Base-by-base conservation (phyloP, 1,139 yeast genomes). In the Meyerozyma athensensis region DNA sequence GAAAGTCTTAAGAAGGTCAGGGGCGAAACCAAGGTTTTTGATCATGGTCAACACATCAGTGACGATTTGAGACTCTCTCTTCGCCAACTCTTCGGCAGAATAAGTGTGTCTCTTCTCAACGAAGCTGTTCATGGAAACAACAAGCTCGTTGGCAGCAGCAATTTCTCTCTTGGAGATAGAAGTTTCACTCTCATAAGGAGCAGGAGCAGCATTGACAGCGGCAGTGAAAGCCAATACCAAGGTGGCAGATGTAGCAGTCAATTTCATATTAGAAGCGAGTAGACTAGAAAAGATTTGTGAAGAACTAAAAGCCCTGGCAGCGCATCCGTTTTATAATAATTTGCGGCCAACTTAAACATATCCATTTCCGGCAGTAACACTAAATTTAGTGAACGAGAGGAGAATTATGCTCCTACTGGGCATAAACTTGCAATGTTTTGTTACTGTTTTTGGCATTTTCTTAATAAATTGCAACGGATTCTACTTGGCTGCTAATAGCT, bases 61-160 rank as follows among this genome's bases (percentile, higher is more conserved):
- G 36, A 69, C 72, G 47, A 67, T 68, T 37, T 61, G 61, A 40
- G 52, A 52, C 45, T 68, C 74, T 64, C 75, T 66, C 39, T 59
- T 57, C 9, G 53, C 52, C 18, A 66, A 45, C 39, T 64, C 66
- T 4, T 39, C 46, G 6, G 44, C 46, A 10, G 59, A 38, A 44
- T 56, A 49, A 9, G 48, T 34, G 32, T 54, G 56, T 56, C 70
- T 65, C 50, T 65, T 65, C 36, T 48, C 54, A 13, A 48, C 43
- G 48, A 51, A 58, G 13, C 52, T 53, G 32, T 68, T 46, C 45
- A 68, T 53, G 35, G 49, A 44, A 26, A 59, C 58, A 44, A 66
- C 53, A 34, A 61, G 58, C 38, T 50, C 53, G 43, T 54, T 56
- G 37, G 64, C 45, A 8, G 51, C 41, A 12, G 60, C 57, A 14